Evolutionary conservation across 805 yeast genomes (phyloP), one percentile per base, ranked within the genome.

Genomic region (Clavispora asparagi): DNA sequence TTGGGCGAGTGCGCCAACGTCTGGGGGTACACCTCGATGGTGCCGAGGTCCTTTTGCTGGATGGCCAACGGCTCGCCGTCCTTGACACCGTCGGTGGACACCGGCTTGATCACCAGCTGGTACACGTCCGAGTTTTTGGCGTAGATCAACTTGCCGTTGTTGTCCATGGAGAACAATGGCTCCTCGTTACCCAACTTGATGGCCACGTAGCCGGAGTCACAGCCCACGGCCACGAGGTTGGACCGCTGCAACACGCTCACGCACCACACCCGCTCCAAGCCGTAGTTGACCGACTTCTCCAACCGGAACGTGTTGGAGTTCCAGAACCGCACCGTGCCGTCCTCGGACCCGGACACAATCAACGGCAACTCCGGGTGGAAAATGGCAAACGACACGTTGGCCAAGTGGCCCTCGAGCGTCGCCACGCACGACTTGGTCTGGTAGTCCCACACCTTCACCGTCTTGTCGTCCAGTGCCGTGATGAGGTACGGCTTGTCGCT

Each of bases 281-380:
- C 89, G 63, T 87, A 83, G 68, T 89, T 91, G 51, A 92, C 73
- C 7, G 97, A 83, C 69, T 90, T 90, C 69, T 92, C 98, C 54
- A 92, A 78, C 69, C 88, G 89, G 72, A 92, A 94, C 31, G 98
- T 89, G 63, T 85, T 85, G 19, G 97, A 77, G 65, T 88, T 92
- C 99, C 99, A 94, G 59, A 94, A 78, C 63, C 91, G 89, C 55
- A 94, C 76, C 9, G 97, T 85, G 44, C 95, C 89, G 70, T 94
- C 99, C 70, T 94, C 99, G 43, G 97, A 85, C 54, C 99, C 99
- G 4, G 97, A 89, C 41, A 94, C 78, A 53, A 94, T 91, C 54
- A 92, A 72, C 19, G 99, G 99, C 60, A 94, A 76, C 60, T 92
- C 95, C n/a, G 97, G 96, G 66, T 94, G 99, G 83, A 91, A 94